Evolutionary conservation across 768 basidiomycete species (phyloP).

Genomic region (Boletus bicolor): DNA sequence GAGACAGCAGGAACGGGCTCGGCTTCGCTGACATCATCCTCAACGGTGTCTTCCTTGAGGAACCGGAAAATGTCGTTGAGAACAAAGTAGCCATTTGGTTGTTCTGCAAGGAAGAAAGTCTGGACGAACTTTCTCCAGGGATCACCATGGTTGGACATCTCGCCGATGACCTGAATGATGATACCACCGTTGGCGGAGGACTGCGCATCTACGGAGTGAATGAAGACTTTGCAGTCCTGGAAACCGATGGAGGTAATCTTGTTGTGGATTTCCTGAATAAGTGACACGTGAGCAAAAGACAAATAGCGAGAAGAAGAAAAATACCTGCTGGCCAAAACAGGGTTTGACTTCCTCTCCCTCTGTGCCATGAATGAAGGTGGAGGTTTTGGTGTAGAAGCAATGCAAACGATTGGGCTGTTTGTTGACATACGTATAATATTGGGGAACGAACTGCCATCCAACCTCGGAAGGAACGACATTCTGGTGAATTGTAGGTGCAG

Average conservation of each 20-base stretch:
- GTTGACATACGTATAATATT: conserved; percentile 99
- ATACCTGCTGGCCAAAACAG: conserved; percentile 90
- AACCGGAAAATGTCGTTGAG: conserved; percentile 99
- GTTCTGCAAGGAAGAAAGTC: conserved; percentile 99
- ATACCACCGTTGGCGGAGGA: conserved; percentile 93
- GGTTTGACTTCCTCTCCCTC: conserved; percentile 93
- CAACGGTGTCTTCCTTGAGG: conserved; percentile 91
- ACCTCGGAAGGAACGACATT: conserved; percentile 89
- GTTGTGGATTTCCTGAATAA: conserved; percentile 86
- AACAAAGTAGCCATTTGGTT: conserved; percentile 98
- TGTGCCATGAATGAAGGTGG: conserved; percentile 94
- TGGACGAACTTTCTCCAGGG: conserved; percentile 99
- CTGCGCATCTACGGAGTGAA: conserved; percentile 97
- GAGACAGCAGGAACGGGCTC: conserved; percentile 35
- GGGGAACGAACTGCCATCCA: conserved; percentile 98
- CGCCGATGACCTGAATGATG: conserved; percentile 98
- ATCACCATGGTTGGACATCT: conserved; percentile 91
- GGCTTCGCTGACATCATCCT: conserved; percentile 64
- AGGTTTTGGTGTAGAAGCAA: conserved; percentile 98
- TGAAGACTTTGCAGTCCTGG: conserved; percentile 97
- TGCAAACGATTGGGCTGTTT: conserved; percentile 95
- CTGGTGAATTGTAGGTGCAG: conserved; percentile 47
- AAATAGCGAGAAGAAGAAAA: conserved; percentile 23
- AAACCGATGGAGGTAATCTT: conserved; percentile 94
- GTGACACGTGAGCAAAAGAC: conserved; percentile 2